Evolutionary conservation across 2,329 filamentous ascomycete species (phyloP).

Genomic region (Colletotrichum limetticola): DNA sequence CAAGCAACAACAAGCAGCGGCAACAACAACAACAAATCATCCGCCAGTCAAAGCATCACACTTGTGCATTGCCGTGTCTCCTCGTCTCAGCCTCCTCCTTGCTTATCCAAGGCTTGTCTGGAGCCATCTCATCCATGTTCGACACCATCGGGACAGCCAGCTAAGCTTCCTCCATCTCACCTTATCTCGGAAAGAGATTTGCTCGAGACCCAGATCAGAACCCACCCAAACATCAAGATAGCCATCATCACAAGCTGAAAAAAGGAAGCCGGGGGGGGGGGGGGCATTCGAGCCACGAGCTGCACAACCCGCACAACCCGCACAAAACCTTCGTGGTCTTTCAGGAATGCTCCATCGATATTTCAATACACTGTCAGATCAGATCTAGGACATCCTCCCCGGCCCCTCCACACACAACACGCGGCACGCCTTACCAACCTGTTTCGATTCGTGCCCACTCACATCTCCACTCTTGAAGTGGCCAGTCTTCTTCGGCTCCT

Average conservation of each 20-base stretch:
- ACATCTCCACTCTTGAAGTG: neutral
- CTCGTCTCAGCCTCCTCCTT: neutral
- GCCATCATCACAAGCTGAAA: neutral
- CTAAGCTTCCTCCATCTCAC: conserved; percentile 1
- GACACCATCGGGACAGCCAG: neutral
- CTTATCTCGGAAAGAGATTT: neutral
- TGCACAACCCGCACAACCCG: neutral
- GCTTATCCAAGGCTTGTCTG: neutral
- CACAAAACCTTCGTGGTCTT: neutral
- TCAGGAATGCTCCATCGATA: neutral
- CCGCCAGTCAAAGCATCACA: neutral
- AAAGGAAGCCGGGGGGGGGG: neutral
- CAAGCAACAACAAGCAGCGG: no score
- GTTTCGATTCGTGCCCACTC: neutral
- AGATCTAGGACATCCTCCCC: neutral
- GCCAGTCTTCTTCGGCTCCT: neutral
- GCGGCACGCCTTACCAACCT: neutral
- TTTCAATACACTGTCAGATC: neutral
- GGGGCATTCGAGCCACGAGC: neutral
- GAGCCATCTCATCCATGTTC: neutral
- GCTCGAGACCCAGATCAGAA: neutral
- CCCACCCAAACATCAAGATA: neutral
- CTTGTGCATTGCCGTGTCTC: neutral
- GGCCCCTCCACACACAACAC: neutral
- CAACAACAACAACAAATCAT: neutral